Evolutionary conservation across 352 stramenopile genomes (phyloP).

Genomic region (Globisporangium spinosum): DNA sequence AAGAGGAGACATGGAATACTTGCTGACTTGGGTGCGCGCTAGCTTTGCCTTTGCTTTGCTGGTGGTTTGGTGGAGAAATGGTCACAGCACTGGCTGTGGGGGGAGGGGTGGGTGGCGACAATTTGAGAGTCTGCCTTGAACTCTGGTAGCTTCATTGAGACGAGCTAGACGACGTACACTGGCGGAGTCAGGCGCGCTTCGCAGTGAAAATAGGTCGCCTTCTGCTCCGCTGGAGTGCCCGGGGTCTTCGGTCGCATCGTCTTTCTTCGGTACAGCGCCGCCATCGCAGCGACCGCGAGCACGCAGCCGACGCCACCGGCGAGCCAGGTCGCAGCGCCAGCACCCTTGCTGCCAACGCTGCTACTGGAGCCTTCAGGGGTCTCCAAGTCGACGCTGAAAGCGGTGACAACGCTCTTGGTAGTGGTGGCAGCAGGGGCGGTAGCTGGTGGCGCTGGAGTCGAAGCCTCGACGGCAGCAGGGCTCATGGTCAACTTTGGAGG

Average conservation of each 20-base stretch:
- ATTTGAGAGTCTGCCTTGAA: neutral
- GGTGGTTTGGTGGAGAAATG: slow-evolving; percentile 3
- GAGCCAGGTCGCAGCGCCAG: slow-evolving; percentile 18
- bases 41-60: neutral
- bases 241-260: slow-evolving; percentile 21
- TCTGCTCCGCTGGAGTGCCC: slow-evolving; percentile 29
- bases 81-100: slow-evolving; percentile 15
- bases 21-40: neutral
- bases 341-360: neutral
- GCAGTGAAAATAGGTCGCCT: slow-evolving; percentile 35
- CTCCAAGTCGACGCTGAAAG: slow-evolving; percentile 8
- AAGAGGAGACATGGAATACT: neutral
- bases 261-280: slow-evolving; percentile 21
- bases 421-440: neutral
- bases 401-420: neutral
- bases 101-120: neutral
- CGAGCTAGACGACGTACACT: slow-evolving; percentile 10
- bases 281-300: slow-evolving; percentile 23
- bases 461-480: neutral
- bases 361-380: neutral
- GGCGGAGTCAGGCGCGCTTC: slow-evolving; percentile 33
- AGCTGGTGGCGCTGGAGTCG: neutral
- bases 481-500: slow-evolving; percentile 1
- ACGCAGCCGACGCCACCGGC: slow-evolving; percentile 20
- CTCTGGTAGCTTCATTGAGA: neutral